These are phyloP conservation scores for Sporobolus alterniflorus DNA, from an alignment of 202 grass and related monocot genomes.

Conservation along the genomic window DNA sequence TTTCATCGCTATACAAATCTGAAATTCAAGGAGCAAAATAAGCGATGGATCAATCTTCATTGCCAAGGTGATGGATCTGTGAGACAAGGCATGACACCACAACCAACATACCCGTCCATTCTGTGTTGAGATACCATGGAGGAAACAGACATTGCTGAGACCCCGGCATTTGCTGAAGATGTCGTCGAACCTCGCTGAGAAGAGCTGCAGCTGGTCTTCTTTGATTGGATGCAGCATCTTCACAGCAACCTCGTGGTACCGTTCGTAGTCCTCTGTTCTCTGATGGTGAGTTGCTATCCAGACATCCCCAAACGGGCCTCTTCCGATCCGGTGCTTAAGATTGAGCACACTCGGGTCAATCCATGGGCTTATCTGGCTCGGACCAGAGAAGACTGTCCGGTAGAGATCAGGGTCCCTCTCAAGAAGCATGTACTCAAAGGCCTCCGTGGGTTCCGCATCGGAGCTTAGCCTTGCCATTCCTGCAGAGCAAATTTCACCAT, in stretches of 20 bases:
- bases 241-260: slow-evolving; percentile 85
- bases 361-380: slow-evolving; percentile 82
- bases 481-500: slow-evolving; percentile 17
- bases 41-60: not conserved
- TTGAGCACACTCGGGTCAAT: slow-evolving; percentile 68
- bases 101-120: slow-evolving; percentile 74
- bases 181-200: slow-evolving; percentile 80
- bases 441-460: slow-evolving; percentile 46
- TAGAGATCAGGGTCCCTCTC: slow-evolving; percentile 80
- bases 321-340: slow-evolving; percentile 91
- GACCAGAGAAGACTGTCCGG: slow-evolving; percentile 65
- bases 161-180: slow-evolving; percentile 83
- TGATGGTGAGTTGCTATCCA: slow-evolving; percentile 98
- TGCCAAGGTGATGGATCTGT: not conserved
- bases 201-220: slow-evolving; percentile 83
- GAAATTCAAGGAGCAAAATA: slow-evolving; percentile 36
- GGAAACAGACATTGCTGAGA: slow-evolving; percentile 63
- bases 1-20: slow-evolving; percentile 96
- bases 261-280: slow-evolving; percentile 60
- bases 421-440: slow-evolving; percentile 92
- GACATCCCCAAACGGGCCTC: slow-evolving; percentile 88
- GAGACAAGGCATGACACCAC: not conserved
- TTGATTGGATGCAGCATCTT: slow-evolving; percentile 95
- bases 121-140: slow-evolving; percentile 87
- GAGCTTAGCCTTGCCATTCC: slow-evolving; percentile 66